Evolutionary conservation across 345 rosid genomes (phyloP), one percentile per base, ranked within the genome.

Genomic region (Lepidium didymum): DNA sequence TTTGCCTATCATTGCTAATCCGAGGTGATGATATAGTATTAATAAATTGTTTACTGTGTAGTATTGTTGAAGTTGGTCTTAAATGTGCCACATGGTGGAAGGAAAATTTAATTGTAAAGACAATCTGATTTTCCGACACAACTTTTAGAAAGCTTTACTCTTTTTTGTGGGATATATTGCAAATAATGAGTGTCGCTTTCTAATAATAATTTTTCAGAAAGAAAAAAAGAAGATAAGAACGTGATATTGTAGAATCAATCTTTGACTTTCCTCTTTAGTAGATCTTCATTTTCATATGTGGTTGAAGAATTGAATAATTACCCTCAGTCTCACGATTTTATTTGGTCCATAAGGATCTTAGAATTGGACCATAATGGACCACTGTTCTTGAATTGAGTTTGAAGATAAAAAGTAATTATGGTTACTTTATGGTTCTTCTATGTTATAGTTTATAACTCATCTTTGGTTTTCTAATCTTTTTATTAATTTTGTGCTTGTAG

Each of bases 401-500:
- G 50, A 49, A 10, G 49, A n/a, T 2, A 9, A 13, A 58, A 25
- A 25, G 27, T 25, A 2, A 25, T 25, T 3, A 21, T 21, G 23
- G 23, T 21, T 21, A 21, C 23, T 21, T 21, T 21, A 21, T 25
- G 23, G 0, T 42, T 53, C 40, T 23, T 13, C 36, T 37, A 15
- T 64, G 36, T 38, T 18, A 42, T 31, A 15, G 8, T 25, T 27
- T 10, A 5, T 6, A 10, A 11, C 59, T 13, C 5, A 15, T 56
- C 10, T 23, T 25, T 58, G 36, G 14, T 59, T 59, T 62, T 16
- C 34, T 59, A 37, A 57, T 37, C 5, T 69, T 3, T 21, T 35
- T 42, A 10, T 38, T 0, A 2, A 44, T 57, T 21, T 70, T 69
- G 37, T 72, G 46, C 4, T 35, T 70, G 40, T 85, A 91, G 96